Evolutionary conservation across 139 green algal species (phyloP).

Genomic region (Picochlorum sp.): DNA sequence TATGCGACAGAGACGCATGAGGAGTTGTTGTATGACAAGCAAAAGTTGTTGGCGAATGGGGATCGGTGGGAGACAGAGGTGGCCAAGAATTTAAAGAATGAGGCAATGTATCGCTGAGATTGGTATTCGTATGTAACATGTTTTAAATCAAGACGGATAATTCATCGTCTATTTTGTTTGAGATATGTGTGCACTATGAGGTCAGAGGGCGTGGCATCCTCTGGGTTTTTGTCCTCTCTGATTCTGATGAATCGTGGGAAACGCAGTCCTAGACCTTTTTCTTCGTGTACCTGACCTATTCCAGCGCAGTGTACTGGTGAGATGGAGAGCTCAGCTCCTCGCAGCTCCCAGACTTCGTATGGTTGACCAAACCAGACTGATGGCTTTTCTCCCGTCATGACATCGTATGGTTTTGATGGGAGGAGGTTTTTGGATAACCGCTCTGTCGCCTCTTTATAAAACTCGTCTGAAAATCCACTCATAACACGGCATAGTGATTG

Average conservation of each 20-base stretch:
- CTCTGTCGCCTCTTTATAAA: slow-evolving; percentile 61
- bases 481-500: slow-evolving; percentile 76
- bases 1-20: slow-evolving; percentile 80
- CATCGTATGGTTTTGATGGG: slow-evolving; percentile 54
- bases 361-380: slow-evolving; percentile 68
- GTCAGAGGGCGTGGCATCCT: slow-evolving; percentile 74
- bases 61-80: slow-evolving; percentile 98
- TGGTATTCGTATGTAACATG: not conserved
- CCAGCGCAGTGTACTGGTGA: slow-evolving; percentile 47
- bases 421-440: slow-evolving; percentile 27
- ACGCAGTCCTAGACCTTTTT: slow-evolving; percentile 52
- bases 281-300: slow-evolving; percentile 21
- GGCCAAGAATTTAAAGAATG: slow-evolving; percentile 76
- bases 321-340: slow-evolving; percentile 64
- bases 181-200: slow-evolving; percentile 39
- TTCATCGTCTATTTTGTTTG: slow-evolving; percentile 6
- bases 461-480: slow-evolving; percentile 81
- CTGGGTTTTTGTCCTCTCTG: slow-evolving; percentile 78
- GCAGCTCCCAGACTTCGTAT: slow-evolving; percentile 59
- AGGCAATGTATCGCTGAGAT: slow-evolving; percentile 65
- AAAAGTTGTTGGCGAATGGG: slow-evolving; percentile 97
- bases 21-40: slow-evolving; percentile 99
- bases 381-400: slow-evolving; percentile 50
- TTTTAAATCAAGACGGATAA: not conserved
- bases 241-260: slow-evolving; percentile 47